Evolutionary conservation across 1,284 basidiomycete species (phyloP), one percentile per base, ranked within the genome.

Genomic region (Ganoderma meredithae): DNA sequence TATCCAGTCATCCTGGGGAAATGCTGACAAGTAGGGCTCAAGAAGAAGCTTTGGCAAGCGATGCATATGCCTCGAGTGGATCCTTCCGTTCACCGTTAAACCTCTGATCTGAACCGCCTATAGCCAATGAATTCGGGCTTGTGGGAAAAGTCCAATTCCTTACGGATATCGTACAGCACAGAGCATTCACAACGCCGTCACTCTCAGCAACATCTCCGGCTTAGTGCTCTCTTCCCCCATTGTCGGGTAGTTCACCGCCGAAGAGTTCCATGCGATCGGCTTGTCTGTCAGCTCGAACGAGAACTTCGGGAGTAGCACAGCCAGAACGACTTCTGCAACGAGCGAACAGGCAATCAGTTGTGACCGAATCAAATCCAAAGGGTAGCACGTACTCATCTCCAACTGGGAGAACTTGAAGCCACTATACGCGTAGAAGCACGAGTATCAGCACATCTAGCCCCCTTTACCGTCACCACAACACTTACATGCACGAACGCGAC

Each of bases 261-360:
- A 70, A 15, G 69, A 60, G 59, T 76, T 76, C 74, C 75, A 76
- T 3, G 53, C 56, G 43, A 76, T 75, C 19, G 68, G 68, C 61
- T 70, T 68, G 39, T 72, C 67, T 8, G 69, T 43, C 10, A 64
- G 43, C 13, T 65, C 58, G 52, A 71, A 71, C 8, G 36, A 58
- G 56, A 72, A 72, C 25, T 40, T 61, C 12, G 63, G 36, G 19
- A 72, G 13, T 8, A 72, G 60, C 12, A 69, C 60, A 1, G 66
- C 61, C 17, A 72, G 60, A 10, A 72, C 64, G 47, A 69, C 65
- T 67, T 72, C 71, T 72, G 52, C 17, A 10, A 58, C 25, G 10
- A 41, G 25, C 17, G 36, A 31, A 19, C 22, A 22, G 7, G 15
- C 15, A 15, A 15, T 40, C 8, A 53, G 27, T 9, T 13, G 33